A percentile compares a stretch with the other conserved stretches of the same genome.
Conservation (phyloP, 306 rosid genomes). For the Quillaja saponaria region DNA sequence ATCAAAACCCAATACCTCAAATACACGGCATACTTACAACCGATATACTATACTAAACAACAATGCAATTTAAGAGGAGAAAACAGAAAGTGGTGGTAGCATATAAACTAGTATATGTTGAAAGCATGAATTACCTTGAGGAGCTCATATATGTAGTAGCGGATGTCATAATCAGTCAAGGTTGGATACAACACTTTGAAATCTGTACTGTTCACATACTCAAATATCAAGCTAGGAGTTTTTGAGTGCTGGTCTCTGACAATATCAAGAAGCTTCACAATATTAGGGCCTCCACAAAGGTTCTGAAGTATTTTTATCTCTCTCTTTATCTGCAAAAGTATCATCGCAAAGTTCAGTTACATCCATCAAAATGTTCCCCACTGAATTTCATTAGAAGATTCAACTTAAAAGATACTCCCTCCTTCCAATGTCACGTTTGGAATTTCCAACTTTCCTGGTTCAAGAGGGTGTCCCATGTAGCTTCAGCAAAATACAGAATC, state of each 20-base stretch:
- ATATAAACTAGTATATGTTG: slow-evolving; percentile 20
- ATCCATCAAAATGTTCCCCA: too few relatives aligned
- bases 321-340: slow-evolving; percentile 71
- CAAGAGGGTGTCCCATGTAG: too few relatives aligned
- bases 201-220: slow-evolving; percentile 90
- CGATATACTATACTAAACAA: background rate
- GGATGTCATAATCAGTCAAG: slow-evolving; percentile 84
- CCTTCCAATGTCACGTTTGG: too few relatives aligned
- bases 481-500: too few relatives aligned
- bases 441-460: too few relatives aligned
- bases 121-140: slow-evolving; percentile 64
- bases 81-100: slow-evolving; percentile 12
- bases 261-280: slow-evolving; percentile 84
- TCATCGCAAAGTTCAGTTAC: background rate
- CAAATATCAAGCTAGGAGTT: slow-evolving; percentile 87
- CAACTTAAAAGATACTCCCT: too few relatives aligned
- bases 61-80: slow-evolving; percentile 12
- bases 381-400: too few relatives aligned
- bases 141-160: slow-evolving; percentile 90
- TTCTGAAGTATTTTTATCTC: slow-evolving; percentile 94
- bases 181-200: slow-evolving; percentile 89
- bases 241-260: slow-evolving; percentile 91
- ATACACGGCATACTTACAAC: too few relatives aligned
- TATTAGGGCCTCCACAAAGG: slow-evolving; percentile 92
- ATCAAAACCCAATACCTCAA: too few relatives aligned